Base-by-base conservation (phyloP, 1,284 basidiomycete species). In the Trametes sp. region DNA sequence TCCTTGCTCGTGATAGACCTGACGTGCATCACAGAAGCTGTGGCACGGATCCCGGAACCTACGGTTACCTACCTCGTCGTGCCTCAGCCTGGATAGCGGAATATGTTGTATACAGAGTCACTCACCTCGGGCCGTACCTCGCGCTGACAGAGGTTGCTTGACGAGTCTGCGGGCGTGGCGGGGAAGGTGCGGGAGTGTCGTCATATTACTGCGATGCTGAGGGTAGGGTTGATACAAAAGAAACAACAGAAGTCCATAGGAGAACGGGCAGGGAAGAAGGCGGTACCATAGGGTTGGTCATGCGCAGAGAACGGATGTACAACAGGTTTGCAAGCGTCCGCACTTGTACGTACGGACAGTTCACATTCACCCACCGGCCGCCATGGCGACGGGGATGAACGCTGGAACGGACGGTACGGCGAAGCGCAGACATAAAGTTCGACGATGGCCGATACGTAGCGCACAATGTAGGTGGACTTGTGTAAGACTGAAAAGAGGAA, bases 191-290 rank as follows among this genome's bases (percentile, higher is more conserved):
- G 33, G 31, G 23, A 19, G 14, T n/a, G n/a, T n/a, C 8, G 33
- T 35, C 10, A 31, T 21, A 56, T 56, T 49, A 56, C 7, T 36
- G 24, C 8, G 24, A 56, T n/a, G 35, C 9, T 56, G 49, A 19
- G 14, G 54, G 45, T 56, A 49, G 33, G 4, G 49, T 26, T 52
- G 49, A 58, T 58, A 58, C 49, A 51, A 58, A 48, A 52, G 56
- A 42, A 58, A 23, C 21, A 35, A 52, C 49, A 50, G 56, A 58
- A 58, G 56, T 58, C 56, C 56, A 26, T 51, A 13, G 28, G 28
- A 23, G n/a, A 29, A 49, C 23, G 13, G 11, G 28, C 24, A 35
- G 6, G 48, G 19, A 31, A 29, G 36, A 41, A 16, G 28, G 56
- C 28, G 21, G n/a, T 29, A 41, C 38, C 38, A 31, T 11, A 31